Evolutionary conservation across 73 alveolate genomes (phyloP).

Genomic region (Tetrahymena thermophila): DNA sequence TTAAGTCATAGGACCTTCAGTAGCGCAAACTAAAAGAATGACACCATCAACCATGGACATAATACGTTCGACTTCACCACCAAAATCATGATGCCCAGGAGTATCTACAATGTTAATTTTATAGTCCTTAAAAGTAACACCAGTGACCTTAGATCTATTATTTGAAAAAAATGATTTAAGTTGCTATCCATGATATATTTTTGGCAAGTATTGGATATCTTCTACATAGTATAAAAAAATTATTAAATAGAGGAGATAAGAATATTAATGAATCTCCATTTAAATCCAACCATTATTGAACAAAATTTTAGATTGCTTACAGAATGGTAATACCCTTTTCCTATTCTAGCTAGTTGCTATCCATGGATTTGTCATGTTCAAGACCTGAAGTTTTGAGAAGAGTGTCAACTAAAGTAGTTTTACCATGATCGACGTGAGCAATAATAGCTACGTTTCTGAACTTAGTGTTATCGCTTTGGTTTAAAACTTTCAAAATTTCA

Average conservation of each 20-base stretch:
- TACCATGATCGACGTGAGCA: constrained; percentile 75
- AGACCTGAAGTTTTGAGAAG: constrained; percentile 56
- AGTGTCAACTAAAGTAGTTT: constrained; percentile 59
- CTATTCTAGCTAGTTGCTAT: constrained; percentile 54
- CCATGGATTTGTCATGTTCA: constrained; percentile 57
- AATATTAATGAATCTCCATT: neutral
- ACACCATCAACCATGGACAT: constrained; percentile 89
- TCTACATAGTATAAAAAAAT: neutral
- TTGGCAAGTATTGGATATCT: neutral
- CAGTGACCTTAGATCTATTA: constrained; percentile 43
- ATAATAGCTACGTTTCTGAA: constrained; percentile 66
- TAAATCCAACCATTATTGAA: neutral
- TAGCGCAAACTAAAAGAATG: constrained; percentile 78
- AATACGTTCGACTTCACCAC: constrained; percentile 75
- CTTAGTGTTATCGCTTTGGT: neutral
- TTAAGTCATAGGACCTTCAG: constrained; percentile 88
- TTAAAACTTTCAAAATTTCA: neutral
- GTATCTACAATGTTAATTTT: constrained; percentile 66
- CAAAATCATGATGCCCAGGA: constrained; percentile 73
- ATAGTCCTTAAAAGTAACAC: constrained; percentile 45
- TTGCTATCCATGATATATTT: neutral
- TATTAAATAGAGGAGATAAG: neutral
- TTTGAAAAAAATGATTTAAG: neutral
- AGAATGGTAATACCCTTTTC: constrained; percentile 69
- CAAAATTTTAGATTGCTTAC: neutral